phyloP scores from a whole-genome alignment of 805 yeast genomes.

The Candida mattraensis region DNA sequence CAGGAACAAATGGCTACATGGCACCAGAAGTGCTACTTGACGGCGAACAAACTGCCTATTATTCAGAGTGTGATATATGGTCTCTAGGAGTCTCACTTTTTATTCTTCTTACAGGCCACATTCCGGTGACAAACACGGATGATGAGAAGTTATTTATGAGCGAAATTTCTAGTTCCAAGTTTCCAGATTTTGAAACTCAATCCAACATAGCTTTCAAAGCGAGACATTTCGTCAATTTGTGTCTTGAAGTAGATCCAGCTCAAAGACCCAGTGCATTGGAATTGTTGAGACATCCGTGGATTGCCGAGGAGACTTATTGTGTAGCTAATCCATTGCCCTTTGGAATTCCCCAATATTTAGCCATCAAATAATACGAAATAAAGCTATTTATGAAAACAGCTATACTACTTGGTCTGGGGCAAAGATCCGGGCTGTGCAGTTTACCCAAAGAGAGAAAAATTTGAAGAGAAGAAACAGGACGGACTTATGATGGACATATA shows the following conservation, averaged over 20 bases:
- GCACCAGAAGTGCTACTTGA: slow-evolving; percentile 67
- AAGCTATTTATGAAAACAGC: too few species aligned
- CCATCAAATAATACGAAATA: too few species aligned
- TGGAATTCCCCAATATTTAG: too few species aligned
- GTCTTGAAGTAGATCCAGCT: too few species aligned
- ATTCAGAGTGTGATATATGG: slow-evolving; percentile 65
- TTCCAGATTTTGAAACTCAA: slow-evolving; percentile 40
- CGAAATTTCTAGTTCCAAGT: slow-evolving; percentile 40
- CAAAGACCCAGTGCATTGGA: too few species aligned
- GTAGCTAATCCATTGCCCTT: too few species aligned
- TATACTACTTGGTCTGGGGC: too few species aligned
- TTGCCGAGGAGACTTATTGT: too few species aligned
- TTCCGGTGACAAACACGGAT: slow-evolving; percentile 47
- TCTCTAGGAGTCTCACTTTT: slow-evolving; percentile 62
- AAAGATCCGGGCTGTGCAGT: too few species aligned
- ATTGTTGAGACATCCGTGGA: too few species aligned
- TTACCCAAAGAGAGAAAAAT: too few species aligned
- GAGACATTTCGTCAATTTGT: slow-evolving; percentile 42
- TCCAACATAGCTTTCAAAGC: slow-evolving; percentile 42
- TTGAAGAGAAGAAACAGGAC: neutral
- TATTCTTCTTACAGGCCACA: slow-evolving; percentile 65
- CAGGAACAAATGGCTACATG: slow-evolving; percentile 62
- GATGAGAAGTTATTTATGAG: too few species aligned
- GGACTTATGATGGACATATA: neutral
- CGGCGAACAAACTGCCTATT: slow-evolving; percentile 40